These are phyloP conservation scores for Umbelopsis vinacea DNA, from an alignment of 192 early-diverging fungal genomes.

Conservation along the genomic window DNA sequence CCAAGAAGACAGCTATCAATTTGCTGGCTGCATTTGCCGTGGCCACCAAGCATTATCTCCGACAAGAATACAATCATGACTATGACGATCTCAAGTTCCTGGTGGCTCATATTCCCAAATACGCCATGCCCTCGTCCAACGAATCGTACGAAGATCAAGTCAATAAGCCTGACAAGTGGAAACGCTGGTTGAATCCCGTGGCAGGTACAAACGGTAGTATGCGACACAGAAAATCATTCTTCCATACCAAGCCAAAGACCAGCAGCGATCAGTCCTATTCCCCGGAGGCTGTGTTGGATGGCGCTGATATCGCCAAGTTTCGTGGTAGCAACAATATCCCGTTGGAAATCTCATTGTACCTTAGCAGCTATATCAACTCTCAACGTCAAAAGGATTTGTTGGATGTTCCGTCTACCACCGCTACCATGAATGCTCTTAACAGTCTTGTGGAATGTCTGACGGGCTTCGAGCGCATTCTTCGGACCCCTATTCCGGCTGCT, in stretches of 20 bases:
- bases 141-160: conserved; percentile 30
- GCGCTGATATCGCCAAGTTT: background rate
- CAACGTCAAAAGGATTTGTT: conserved; percentile 42
- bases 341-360: conserved; percentile 62
- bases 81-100: conserved; percentile 74
- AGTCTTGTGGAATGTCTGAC: conserved; percentile 61
- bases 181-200: background rate
- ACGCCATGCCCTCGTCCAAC: conserved; percentile 46
- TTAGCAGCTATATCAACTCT: conserved; percentile 57
- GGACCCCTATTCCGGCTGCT: conserved; percentile 86
- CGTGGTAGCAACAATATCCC: conserved; percentile 52
- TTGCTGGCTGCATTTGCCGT: conserved; percentile 79
- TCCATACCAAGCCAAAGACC: conserved; percentile 7
- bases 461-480: conserved; percentile 81
- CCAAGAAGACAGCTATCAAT: conserved; percentile 74
- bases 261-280: background rate
- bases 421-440: conserved; percentile 55
- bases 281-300: background rate
- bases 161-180: conserved; percentile 9
- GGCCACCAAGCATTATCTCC: conserved; percentile 84
- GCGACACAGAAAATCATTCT: conserved; percentile 2
- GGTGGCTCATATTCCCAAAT: conserved; percentile 65
- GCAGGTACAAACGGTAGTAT: background rate
- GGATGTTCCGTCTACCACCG: conserved; percentile 49
- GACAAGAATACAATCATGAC: conserved; percentile 69